phyloP scores from a whole-genome alignment of 2,329 filamentous ascomycete species.

The Clarireedia hainanense region DNA sequence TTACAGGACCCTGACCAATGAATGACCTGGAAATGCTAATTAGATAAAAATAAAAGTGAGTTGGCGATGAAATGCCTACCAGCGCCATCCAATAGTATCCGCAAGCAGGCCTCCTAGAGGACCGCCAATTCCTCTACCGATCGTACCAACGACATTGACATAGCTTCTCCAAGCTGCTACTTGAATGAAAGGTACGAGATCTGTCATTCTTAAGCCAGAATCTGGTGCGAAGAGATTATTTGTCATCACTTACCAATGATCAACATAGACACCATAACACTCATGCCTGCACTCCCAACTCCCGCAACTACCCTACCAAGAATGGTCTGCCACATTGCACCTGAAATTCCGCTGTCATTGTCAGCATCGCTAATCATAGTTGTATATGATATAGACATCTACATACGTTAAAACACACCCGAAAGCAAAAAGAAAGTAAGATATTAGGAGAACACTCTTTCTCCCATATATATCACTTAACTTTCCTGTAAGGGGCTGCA shows the following conservation, averaged over 20 bases:
- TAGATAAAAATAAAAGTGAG: background rate
- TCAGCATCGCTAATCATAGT: background rate
- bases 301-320: conserved; percentile 45
- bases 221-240: no score
- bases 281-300: conserved; percentile 66
- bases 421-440: conserved; percentile 52
- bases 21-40: conserved; percentile 48
- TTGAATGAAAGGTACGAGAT: conserved; percentile 36
- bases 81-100: conserved; percentile 68
- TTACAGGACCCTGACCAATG: conserved; percentile 61
- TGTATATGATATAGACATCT: background rate
- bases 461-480: conserved; percentile 48
- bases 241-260: conserved; percentile 4
- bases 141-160: conserved; percentile 64
- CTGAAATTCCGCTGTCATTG: conserved; percentile 51
- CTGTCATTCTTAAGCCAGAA: background rate
- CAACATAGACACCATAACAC: conserved; percentile 7
- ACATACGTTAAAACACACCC: conserved; percentile 38
- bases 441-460: conserved; percentile 19
- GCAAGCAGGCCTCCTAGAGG: conserved; percentile 65
- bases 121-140: conserved; percentile 60
- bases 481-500: conserved; percentile 68
- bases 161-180: conserved; percentile 56
- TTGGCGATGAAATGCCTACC: conserved; percentile 34
- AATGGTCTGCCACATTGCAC: conserved; percentile 57